These are phyloP conservation scores for Aspergillus ustus DNA, from an alignment of 2,329 filamentous ascomycete genomes.

Conservation along the genomic window DNA sequence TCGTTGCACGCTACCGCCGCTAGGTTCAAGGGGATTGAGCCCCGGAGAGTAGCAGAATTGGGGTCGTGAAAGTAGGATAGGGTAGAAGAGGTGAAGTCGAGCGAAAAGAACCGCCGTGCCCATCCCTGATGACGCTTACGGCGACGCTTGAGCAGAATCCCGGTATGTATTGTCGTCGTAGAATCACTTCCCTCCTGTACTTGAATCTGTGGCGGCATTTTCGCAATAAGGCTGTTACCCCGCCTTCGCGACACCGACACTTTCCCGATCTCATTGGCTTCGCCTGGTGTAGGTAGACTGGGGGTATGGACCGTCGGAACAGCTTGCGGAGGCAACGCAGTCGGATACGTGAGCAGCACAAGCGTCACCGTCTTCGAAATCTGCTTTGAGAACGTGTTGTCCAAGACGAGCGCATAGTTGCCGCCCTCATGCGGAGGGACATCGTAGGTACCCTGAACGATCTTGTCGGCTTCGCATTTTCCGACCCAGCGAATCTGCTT, in stretches of 20 bases:
- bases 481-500: constrained; percentile 78
- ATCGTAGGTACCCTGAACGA: constrained; percentile 87
- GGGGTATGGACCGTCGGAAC: constrained; percentile 50
- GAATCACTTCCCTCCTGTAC: constrained; percentile 29
- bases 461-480: constrained; percentile 95
- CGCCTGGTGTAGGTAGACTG: constrained; percentile 46
- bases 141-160: constrained; percentile 83
- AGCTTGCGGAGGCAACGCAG: constrained; percentile 59
- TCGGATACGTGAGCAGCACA: constrained; percentile 91
- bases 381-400: constrained; percentile 98
- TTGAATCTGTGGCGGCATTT: constrained; percentile 28
- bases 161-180: constrained; percentile 74
- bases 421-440: constrained; percentile 75
- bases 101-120: constrained; percentile 90
- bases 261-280: constrained; percentile 57
- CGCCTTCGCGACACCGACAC: constrained; percentile 39
- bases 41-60: constrained; percentile 87
- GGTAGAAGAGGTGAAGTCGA: constrained; percentile 92
- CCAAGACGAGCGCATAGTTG: constrained; percentile 95
- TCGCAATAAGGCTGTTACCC: constrained; percentile 34
- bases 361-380: constrained; percentile 94
- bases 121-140: constrained; percentile 94
- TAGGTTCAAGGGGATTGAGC: constrained; percentile 87
- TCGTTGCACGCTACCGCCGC: constrained; percentile 91
- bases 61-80: constrained; percentile 96